Conservation (phyloP, 176 grass and related monocot species). For the bread wheat (Triticum aestivum) region IWGSC_CS_RefSeq_v2.1 NC_057797.1:742439886-742440385, state of each 20-base stretch:
- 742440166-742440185: conserved; percentile 61
- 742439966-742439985: conserved; percentile 58
- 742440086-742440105: conserved; percentile 80
- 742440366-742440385: conserved; percentile 95
- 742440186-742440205: conserved; percentile 76
- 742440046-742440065: conserved; percentile 57
- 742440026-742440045: conserved; percentile 77
- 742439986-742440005: conserved; percentile 62
- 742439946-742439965: conserved; percentile 85
- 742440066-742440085: conserved; percentile 78
- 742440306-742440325: conserved; percentile 33
- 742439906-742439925: conserved; percentile 81
- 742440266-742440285: conserved; percentile 44
- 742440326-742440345: conserved; percentile 33
- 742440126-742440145: conserved; percentile 25
- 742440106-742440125: conserved; percentile 2
- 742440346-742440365: conserved; percentile 56
- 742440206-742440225: conserved; percentile 65
- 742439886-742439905: conserved; percentile 63
- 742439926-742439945: conserved; percentile 90
- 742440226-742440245: conserved; percentile 36
- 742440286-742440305: conserved; percentile 41
- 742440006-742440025: conserved; percentile 51
- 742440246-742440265: conserved; percentile 26
- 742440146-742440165: conserved; percentile 32